Base-by-base conservation (phyloP, 169 alveolate species). In the Toxoplasma gondii region DNA sequence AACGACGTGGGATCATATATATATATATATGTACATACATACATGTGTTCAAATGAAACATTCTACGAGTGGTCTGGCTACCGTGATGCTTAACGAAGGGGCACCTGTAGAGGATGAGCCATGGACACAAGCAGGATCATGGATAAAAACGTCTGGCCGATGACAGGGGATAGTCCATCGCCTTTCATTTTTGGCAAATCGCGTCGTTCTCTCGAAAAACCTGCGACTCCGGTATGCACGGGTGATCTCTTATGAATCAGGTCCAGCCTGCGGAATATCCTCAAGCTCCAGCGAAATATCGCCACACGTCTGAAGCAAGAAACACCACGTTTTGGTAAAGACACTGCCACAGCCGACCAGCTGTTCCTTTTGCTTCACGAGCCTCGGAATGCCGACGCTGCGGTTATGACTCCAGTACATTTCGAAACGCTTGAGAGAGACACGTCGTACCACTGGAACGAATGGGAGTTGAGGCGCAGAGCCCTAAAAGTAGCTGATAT, bases 331-430 rank as follows among this genome's bases (percentile, higher is more conserved):
- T n/a, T 31, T 78, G 86, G 86, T 1, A 45, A 27, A 78, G 86
- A 78, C n/a, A n/a, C 34, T 27, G n/a, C 74, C 24, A 31, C 74
- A 16, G 86, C n/a, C 86, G 86, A 78, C 45, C 44, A 31, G 44
- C 31, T 19, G 45, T 7, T n/a, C 43, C n/a, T n/a, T n/a, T 16
- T 31, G 86, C 44, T 74, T 1, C 90, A 82, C 17, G 90, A 82
- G 64, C 54, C 90, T 10, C 41, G 41, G 44, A 38, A 0, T 19
- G 90, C 41, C n/a, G 90, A 82, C 64, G 64, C 54, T 24, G 53
- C 54, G 64, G 90, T 82, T 17, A 82, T 82, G 90, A 82, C 90
- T 24, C 90, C 90, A 17, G 64, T 43, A 12, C 90, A 82, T 27
- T 82, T 82, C 29, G 69, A 39, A 29, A 82, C 90, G 39, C 16